Percentiles rank a stretch among this genome's conserved stretches.
phyloP scores from a whole-genome alignment of 768 basidiomycete species.

The Leccinellum luteum region DNA sequence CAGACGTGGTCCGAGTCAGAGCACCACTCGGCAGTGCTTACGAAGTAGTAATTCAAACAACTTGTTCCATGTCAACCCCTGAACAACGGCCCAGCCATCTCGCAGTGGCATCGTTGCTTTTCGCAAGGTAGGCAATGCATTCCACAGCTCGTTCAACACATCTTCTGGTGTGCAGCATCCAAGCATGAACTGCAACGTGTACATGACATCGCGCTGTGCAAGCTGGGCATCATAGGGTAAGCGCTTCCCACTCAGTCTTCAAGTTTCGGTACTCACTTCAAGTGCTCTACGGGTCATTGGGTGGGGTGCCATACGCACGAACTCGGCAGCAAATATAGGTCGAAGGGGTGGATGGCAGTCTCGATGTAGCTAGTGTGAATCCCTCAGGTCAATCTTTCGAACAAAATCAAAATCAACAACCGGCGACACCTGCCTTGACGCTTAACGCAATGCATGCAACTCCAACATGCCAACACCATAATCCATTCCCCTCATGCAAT shows the following conservation, averaged over 20 bases:
- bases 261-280: conserved; percentile 40
- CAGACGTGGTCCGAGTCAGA: background rate
- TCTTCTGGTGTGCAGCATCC: conserved; percentile 51
- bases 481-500: background rate
- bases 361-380: conserved; percentile 50
- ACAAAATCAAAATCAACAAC: background rate
- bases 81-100: conserved; percentile 46
- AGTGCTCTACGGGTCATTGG: conserved; percentile 44
- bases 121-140: conserved; percentile 50
- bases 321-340: conserved; percentile 52
- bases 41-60: conserved; percentile 46
- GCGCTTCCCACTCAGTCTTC: background rate
- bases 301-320: conserved; percentile 50
- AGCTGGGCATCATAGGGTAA: conserved; percentile 32
- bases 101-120: conserved; percentile 32
- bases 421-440: conserved; percentile 50
- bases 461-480: conserved; percentile 52
- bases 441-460: conserved; percentile 58
- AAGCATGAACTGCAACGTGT: conserved; percentile 44
- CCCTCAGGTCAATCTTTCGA: background rate
- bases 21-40: background rate
- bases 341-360: conserved; percentile 56
- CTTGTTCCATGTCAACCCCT: conserved; percentile 47
- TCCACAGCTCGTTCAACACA: conserved; percentile 58
- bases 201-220: conserved; percentile 56